A percentile compares a stretch with the other conserved stretches of the same genome.
Conservation (phyloP, 2,329 filamentous ascomycete genomes). For the Triangularia setosa region DNA sequence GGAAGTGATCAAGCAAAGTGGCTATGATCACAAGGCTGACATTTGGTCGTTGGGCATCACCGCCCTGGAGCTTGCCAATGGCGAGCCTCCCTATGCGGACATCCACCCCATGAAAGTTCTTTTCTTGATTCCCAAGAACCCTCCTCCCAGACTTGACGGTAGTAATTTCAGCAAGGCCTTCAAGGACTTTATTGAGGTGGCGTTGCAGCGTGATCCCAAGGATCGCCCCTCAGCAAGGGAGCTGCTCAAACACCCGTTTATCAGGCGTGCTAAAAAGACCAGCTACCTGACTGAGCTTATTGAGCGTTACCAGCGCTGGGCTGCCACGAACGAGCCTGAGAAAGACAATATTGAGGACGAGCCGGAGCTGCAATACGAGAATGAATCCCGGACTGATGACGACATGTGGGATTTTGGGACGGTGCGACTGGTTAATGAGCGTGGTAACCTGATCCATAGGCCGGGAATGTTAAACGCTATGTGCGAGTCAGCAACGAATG, state of each 20-base stretch:
- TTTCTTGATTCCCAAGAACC: constrained; percentile 93
- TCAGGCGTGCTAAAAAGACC: constrained; percentile 87
- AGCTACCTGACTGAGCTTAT: constrained; percentile 97
- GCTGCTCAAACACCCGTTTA: constrained; percentile 82
- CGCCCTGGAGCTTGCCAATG: constrained; percentile 83
- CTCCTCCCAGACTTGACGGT: constrained; percentile 74
- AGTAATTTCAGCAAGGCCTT: constrained; percentile 72
- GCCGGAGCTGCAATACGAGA: constrained; percentile 39
- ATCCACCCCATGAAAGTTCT: constrained; percentile 99
- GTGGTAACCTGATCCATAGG: constrained; percentile 52
- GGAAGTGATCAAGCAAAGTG: constrained; percentile 97
- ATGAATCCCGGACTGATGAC: constrained; percentile 53
- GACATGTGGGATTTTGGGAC: constrained; percentile 99
- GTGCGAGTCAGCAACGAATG: constrained; percentile 79
- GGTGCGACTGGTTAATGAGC: constrained; percentile 72
- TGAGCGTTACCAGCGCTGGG: constrained; percentile 84
- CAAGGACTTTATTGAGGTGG: constrained; percentile 80
- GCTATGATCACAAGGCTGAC: constrained; percentile 96
- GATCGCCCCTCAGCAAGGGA: constrained; percentile 85
- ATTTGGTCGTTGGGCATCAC: constrained; percentile 98
- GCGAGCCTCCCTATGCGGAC: constrained; percentile 90
- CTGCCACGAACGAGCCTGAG: constrained; percentile 70
- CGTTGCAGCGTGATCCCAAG: constrained; percentile 81
- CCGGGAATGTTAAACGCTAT: constrained; percentile 64
- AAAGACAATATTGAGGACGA: constrained; percentile 57